Evolutionary conservation across 2,329 filamentous ascomycete genomes (phyloP), one percentile per base, ranked within the genome.

Genomic region (Ophiosphaerella herpotricha): DNA sequence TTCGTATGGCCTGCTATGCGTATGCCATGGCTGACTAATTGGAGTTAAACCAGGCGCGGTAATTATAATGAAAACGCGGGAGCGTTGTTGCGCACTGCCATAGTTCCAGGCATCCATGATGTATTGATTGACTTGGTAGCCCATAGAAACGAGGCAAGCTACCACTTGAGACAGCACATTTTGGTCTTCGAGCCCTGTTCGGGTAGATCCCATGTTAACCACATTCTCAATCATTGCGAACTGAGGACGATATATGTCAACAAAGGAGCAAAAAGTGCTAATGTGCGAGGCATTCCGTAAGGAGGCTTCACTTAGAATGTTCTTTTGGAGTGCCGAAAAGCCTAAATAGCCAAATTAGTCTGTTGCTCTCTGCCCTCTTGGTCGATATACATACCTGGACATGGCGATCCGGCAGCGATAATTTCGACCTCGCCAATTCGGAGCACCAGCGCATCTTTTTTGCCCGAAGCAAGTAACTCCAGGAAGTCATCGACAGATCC

Each of bases 191-290:
- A 71, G 73, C 6, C 65, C 61, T 14, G 69, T 75, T 14, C 75
- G 74, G 21, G 64, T 76, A 39, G 74, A 79, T 0, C 88, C 80
- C 74, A 93, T 90, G 0, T 75, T 78, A 0, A 82, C 73, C 0
- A 95, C 90, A 57, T 95, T 95, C 68, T 95, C 90, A 0, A 95
- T 78, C 0, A 93, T 58, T 0, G 85, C 88, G 63, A 89, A 93
- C n/a, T 82, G 78, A 0, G 90, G 90, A 0, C 86, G 81, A 57
- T 90, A 91, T 0, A 90, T 74, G 55, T 95, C 90, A 1, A 93
- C 77, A 51, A 82, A 90, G 0, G 89, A 85, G 0, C 85, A 86
- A 33, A 93, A 90, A 0, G 88, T 88, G 0, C 88, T 89, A 0
- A 94, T 82, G 26, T 94, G 82, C 0, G 89, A 92, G 31, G 88